Conservation (phyloP, 306 rosid genomes). For the Trifolium pratense region DNA sequence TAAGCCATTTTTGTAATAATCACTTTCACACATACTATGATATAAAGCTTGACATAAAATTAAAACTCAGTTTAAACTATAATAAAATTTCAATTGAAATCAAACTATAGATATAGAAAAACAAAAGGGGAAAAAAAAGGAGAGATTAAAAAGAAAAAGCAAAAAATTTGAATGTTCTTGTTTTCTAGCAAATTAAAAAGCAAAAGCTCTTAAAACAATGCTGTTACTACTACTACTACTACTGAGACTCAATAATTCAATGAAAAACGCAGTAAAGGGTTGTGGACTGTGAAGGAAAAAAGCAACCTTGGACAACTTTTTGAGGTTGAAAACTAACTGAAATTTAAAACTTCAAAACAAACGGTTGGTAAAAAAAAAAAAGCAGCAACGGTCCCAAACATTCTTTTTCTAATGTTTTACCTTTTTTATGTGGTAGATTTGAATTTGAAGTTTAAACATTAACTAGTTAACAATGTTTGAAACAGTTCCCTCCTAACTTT, state of each 20-base stretch:
- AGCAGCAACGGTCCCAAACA: constrained; percentile 54
- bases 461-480: constrained; percentile 54
- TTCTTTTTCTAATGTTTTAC: constrained; percentile 49
- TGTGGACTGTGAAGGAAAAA: constrained; percentile 32
- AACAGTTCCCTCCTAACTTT: constrained; percentile 74
- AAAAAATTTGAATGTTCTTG: constrained; percentile 43
- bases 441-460: constrained; percentile 76
- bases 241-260: constrained; percentile 43
- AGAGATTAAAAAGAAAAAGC: constrained; percentile 40
- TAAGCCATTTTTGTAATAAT: constrained; percentile 23
- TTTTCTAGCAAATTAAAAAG: constrained; percentile 41
- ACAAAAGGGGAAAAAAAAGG: constrained; percentile 37
- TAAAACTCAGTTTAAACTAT: constrained; percentile 37
- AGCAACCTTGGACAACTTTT: constrained; percentile 46
- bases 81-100: constrained; percentile 33
- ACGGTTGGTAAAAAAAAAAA: constrained; percentile 49
- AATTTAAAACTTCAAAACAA: constrained; percentile 55
- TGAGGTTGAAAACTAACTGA: constrained; percentile 47
- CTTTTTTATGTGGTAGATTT: constrained; percentile 57
- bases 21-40: constrained; percentile 41
- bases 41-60: no score
- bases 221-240: constrained; percentile 40
- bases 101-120: constrained; percentile 36
- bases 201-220: constrained; percentile 54
- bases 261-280: constrained; percentile 47